Evolutionary conservation across 768 basidiomycete species (phyloP).

Genomic region (Lactifluus echinatus): DNA sequence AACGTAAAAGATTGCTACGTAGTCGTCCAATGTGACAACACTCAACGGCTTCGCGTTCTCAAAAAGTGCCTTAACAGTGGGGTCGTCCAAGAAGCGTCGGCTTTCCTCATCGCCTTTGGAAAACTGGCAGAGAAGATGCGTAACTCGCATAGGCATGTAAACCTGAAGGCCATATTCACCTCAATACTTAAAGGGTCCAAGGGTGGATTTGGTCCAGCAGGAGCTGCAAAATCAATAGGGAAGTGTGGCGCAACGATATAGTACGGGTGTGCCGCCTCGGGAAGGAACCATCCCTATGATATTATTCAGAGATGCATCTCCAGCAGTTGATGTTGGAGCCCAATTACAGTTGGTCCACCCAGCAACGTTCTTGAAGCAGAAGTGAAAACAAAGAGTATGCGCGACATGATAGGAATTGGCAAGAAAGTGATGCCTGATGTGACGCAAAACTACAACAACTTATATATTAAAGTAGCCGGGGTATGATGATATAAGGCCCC

Average conservation of each 20-base stretch:
- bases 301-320: neutral
- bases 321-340: neutral
- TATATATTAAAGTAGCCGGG: too few relatives aligned
- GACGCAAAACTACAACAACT: too few relatives aligned
- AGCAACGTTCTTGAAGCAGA: conserved; percentile 51
- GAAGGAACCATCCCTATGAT: conserved; percentile 66
- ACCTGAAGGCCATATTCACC: conserved; percentile 27
- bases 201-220: conserved; percentile 55
- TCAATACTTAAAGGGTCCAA: conserved; percentile 50
- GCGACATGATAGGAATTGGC: conserved; percentile 4
- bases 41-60: conserved; percentile 49
- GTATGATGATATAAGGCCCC: too few relatives aligned
- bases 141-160: neutral
- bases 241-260: conserved; percentile 30
- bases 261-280: conserved; percentile 41
- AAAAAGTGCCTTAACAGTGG: conserved; percentile 41
- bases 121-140: conserved; percentile 25
- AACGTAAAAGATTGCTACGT: conserved; percentile 68
- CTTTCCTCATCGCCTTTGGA: conserved; percentile 46
- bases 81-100: conserved; percentile 51
- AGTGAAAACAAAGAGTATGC: conserved; percentile 67
- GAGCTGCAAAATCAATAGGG: conserved; percentile 38
- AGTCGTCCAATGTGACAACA: conserved; percentile 50
- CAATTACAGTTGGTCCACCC: conserved; percentile 40
- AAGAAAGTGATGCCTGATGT: too few relatives aligned